A percentile compares a stretch with the other conserved stretches of the same genome.
Conservation (phyloP, 2,329 filamentous ascomycete genomes). For the Fusarium sp. region DNA sequence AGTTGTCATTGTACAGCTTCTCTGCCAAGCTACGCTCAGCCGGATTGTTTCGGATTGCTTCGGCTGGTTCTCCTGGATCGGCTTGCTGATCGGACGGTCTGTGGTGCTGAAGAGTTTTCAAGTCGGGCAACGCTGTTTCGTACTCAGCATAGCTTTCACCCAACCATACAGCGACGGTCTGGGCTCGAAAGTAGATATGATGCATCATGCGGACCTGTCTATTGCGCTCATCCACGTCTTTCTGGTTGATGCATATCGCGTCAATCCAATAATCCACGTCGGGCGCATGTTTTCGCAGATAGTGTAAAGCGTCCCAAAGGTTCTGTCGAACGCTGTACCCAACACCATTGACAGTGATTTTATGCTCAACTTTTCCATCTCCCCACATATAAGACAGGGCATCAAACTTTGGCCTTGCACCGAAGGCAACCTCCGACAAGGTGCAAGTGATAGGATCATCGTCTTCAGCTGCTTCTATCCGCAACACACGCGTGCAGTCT, state of each 20-base stretch:
- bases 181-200: not conserved
- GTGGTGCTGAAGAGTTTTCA: rapidly evolving
- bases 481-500: not conserved
- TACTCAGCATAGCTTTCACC: not conserved
- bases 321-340: not conserved
- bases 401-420: not conserved
- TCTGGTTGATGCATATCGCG: not conserved
- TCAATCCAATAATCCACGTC: not conserved
- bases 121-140: not conserved
- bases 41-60: rapidly evolving
- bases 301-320: not conserved
- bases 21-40: not conserved
- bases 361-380: not conserved
- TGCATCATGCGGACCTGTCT: not conserved
- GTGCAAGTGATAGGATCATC: rapidly evolving
- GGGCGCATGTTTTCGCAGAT: not conserved
- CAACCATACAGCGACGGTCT: not conserved
- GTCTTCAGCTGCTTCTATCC: not conserved
- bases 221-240: not conserved
- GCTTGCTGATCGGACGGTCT: rapidly evolving
- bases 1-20: not conserved
- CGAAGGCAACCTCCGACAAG: not conserved
- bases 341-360: not conserved
- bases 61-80: rapidly evolving
- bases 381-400: not conserved